These are phyloP conservation scores for Termitomyces sp. DNA, from an alignment of 768 basidiomycete genomes.

Conservation along the genomic window DNA sequence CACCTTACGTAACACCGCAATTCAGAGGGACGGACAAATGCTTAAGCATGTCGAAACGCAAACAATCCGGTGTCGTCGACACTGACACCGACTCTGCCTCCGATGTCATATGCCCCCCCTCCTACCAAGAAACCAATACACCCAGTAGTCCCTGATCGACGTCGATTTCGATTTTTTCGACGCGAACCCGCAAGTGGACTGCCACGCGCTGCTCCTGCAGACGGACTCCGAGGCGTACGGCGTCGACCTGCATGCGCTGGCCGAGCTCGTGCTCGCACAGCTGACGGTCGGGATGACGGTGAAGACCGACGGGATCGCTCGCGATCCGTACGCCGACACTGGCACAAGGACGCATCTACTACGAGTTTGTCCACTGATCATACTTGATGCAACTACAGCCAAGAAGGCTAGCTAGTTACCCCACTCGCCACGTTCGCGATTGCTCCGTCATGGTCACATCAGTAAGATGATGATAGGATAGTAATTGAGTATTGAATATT, in stretches of 20 bases:
- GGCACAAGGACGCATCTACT: no score
- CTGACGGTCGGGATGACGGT: conserved; percentile 80
- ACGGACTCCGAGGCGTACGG: conserved; percentile 56
- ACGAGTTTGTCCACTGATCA: no score
- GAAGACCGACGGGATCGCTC: conserved; percentile 85
- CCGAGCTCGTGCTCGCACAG: conserved; percentile 74
- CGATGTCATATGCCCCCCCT: conserved; percentile 18
- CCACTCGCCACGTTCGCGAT: no score
- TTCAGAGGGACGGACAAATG: no score
- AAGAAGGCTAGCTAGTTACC: no score
- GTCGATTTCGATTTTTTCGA: conserved; percentile 95
- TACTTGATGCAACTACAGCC: no score
- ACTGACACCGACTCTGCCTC: conserved; percentile 33
- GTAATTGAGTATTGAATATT: no score
- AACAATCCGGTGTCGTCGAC: conserved; percentile 28
- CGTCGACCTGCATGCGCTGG: conserved; percentile 65
- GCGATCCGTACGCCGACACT: conserved; percentile 73
- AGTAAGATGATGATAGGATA: no score
- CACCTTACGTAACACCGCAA: no score
- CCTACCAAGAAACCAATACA: no score
- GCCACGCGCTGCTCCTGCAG: conserved; percentile 75
- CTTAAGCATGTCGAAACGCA: conserved; percentile 40
- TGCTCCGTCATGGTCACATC: no score
- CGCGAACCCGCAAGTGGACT: conserved; percentile 76
- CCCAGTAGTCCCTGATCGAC: conserved; percentile 58